Conservation (phyloP, 1,139 yeast genomes). For the Protomyces inundatus region DNA sequence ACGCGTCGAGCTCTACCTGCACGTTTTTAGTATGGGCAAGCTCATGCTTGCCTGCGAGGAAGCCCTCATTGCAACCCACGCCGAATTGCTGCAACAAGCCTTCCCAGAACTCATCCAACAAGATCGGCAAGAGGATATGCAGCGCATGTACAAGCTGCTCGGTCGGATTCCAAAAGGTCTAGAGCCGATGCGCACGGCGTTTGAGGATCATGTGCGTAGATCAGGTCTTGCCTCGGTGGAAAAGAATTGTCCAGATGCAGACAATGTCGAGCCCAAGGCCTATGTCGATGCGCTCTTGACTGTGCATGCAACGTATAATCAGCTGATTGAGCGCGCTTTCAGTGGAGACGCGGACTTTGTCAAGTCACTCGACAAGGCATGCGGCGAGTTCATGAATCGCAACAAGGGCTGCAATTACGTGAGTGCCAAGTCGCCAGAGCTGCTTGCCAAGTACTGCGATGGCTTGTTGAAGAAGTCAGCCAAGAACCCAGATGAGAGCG, state of each 20-base stretch:
- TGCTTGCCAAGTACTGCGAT: slow-evolving; percentile 80
- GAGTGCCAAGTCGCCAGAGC: slow-evolving; percentile 74
- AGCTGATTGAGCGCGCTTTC: slow-evolving; percentile 65
- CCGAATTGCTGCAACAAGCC: slow-evolving; percentile 69
- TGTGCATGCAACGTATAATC: slow-evolving; percentile 62
- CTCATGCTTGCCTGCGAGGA: slow-evolving; percentile 69
- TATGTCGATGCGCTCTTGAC: slow-evolving; percentile 73
- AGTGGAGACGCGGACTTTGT: slow-evolving; percentile 72
- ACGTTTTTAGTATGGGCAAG: slow-evolving; percentile 77
- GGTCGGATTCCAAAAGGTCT: slow-evolving; percentile 64
- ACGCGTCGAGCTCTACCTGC: slow-evolving; percentile 71
- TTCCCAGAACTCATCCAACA: slow-evolving; percentile 68
- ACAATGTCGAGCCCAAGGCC: slow-evolving; percentile 59
- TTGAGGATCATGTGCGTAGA: slow-evolving; percentile 66
- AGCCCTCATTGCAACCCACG: slow-evolving; percentile 73
- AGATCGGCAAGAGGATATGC: slow-evolving; percentile 69
- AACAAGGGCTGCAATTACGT: slow-evolving; percentile 70
- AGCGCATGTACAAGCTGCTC: slow-evolving; percentile 70
- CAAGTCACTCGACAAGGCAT: slow-evolving; percentile 78
- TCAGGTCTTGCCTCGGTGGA: slow-evolving; percentile 69
- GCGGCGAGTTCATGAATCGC: slow-evolving; percentile 74
- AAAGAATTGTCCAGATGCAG: slow-evolving; percentile 52
- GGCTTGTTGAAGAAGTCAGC: slow-evolving; percentile 69
- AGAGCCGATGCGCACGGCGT: slow-evolving; percentile 67
- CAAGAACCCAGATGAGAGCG: slow-evolving; percentile 60